Conservation (phyloP, 2,329 filamentous ascomycete genomes). For the Aureobasidium uvarum region DNA sequence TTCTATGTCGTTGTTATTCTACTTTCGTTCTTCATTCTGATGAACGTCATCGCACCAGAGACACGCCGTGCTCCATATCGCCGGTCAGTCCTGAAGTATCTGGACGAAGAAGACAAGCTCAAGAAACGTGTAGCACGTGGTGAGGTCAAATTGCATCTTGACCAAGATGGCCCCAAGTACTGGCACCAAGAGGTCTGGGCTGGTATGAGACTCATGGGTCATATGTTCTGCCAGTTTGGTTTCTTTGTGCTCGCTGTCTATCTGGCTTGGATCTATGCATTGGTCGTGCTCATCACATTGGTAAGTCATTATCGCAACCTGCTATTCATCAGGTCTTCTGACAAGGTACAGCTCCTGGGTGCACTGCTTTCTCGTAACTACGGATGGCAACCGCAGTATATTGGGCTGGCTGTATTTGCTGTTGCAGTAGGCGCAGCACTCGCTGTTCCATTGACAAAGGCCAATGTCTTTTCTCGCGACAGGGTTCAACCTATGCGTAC, state of each 20-base stretch:
- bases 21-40: constrained; percentile 61
- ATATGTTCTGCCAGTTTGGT: constrained; percentile 72
- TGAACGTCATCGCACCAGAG: constrained; percentile 71
- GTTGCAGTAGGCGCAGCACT: constrained; percentile 67
- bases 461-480: constrained; percentile 64
- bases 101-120: constrained; percentile 50
- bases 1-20: constrained; percentile 72
- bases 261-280: constrained; percentile 73
- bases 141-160: constrained; percentile 73
- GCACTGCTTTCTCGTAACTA: constrained; percentile 70
- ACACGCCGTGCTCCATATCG: constrained; percentile 68
- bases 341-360: constrained; percentile 55
- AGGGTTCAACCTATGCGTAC: constrained; percentile 59
- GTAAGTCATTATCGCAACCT: constrained; percentile 43
- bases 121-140: constrained; percentile 63
- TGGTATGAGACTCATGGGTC: constrained; percentile 62
- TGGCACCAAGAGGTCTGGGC: constrained; percentile 76
- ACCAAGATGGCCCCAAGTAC: constrained; percentile 68
- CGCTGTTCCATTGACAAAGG: constrained; percentile 72
- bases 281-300: constrained; percentile 70
- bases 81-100: constrained; percentile 64
- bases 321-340: not conserved
- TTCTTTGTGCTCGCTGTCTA: constrained; percentile 73
- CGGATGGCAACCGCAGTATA: constrained; percentile 59
- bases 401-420: constrained; percentile 65